Conservation (phyloP, 139 green algal genomes). For the Desmodesmus armatus region DNA sequence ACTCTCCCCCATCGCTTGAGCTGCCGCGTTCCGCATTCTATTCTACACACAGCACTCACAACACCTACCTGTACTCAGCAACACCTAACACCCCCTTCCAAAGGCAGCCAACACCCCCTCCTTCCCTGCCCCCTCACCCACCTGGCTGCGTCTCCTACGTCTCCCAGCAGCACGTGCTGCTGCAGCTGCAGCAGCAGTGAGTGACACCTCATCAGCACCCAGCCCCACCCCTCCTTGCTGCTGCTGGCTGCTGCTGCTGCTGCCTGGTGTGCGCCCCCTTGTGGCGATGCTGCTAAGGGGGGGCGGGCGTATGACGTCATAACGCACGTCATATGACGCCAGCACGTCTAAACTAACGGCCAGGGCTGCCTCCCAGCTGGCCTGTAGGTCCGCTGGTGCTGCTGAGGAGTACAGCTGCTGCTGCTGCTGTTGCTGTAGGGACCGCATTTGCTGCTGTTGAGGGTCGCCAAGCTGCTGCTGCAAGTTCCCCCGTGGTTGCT, state of each 20-base stretch:
- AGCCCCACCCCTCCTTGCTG: not conserved
- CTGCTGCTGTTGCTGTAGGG: not conserved
- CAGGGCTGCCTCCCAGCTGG: slow-evolving; percentile 7
- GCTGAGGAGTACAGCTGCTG: not conserved
- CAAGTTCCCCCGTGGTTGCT: not conserved
- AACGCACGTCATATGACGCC: slow-evolving; percentile 22
- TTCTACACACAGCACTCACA: too few species aligned
- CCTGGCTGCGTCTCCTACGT: not conserved
- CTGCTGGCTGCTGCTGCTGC: not conserved
- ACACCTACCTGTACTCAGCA: too few species aligned
- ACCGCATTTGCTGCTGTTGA: not conserved
- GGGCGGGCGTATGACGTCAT: slow-evolving; percentile 9
- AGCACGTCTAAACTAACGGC: not conserved
- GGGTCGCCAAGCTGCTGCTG: not conserved
- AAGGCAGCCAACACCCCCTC: too few species aligned
- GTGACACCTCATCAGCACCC: not conserved
- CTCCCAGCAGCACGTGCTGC: not conserved
- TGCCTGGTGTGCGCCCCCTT: not conserved
- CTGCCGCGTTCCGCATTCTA: too few species aligned
- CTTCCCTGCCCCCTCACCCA: too few species aligned
- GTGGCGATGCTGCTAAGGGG: slow-evolving; percentile 3
- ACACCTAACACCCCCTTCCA: not conserved
- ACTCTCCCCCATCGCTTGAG: too few species aligned
- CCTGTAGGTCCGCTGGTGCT: not conserved
- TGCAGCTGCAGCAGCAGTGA: slow-evolving; percentile 16